Evolutionary conservation across 2,329 filamentous ascomycete species (phyloP).

Genomic region (Madurella fahalii): DNA sequence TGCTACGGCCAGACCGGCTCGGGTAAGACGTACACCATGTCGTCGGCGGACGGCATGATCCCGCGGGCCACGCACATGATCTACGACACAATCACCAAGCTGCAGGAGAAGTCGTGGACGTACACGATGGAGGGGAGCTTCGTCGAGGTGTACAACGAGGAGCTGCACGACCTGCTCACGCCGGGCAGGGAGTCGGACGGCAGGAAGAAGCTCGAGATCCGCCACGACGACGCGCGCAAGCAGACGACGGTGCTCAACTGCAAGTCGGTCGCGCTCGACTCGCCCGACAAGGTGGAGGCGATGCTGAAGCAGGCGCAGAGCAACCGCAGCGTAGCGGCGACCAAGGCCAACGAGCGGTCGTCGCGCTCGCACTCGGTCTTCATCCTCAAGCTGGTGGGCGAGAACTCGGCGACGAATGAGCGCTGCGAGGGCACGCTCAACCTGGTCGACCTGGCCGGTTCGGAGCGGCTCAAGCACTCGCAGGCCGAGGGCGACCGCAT

Average conservation of each 20-base stretch:
- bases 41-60: constrained; percentile 86
- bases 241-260: constrained; percentile 80
- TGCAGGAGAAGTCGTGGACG: constrained; percentile 88
- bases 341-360: constrained; percentile 94
- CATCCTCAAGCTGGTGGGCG: constrained; percentile 73
- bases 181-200: constrained; percentile 61
- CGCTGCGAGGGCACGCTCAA: constrained; percentile 91
- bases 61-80: constrained; percentile 90
- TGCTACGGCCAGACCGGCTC: constrained; percentile 97
- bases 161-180: constrained; percentile 80
- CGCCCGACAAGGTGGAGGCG: constrained; percentile 71
- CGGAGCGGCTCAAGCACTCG: constrained; percentile 83
- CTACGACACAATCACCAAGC: constrained; percentile 76
- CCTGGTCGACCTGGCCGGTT: constrained; percentile 90
- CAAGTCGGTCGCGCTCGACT: constrained; percentile 71
- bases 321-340: constrained; percentile 89
- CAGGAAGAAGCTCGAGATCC: constrained; percentile 83
- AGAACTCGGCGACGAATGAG: constrained; percentile 73
- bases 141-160: constrained; percentile 97
- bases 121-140: constrained; percentile 95
- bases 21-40: constrained; percentile 97
- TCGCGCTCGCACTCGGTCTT: constrained; percentile 96
- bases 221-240: constrained; percentile 77
- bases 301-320: constrained; percentile 77
- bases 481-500: constrained; percentile 81